Percentiles rank a stretch among this genome's conserved stretches.
These are phyloP conservation scores for Salix exigua DNA, from an alignment of 345 rosid species.

Conservation along the genomic window DNA sequence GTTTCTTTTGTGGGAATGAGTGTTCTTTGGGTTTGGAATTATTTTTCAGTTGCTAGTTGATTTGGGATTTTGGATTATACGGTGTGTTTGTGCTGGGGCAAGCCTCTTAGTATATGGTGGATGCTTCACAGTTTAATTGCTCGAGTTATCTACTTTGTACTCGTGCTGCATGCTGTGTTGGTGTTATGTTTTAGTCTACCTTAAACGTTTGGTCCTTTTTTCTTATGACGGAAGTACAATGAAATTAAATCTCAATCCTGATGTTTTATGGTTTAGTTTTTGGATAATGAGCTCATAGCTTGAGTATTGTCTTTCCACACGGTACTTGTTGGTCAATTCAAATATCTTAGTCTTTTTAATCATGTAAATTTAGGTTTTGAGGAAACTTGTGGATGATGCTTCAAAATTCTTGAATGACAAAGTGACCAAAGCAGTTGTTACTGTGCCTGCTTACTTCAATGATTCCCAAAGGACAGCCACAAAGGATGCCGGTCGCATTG, in stretches of 20 bases:
- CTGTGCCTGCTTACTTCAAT: slow-evolving; percentile 33
- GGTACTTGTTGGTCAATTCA: neutral
- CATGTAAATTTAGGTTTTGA: slow-evolving; percentile 55
- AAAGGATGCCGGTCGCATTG: slow-evolving; percentile 73
- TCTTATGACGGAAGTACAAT: neutral
- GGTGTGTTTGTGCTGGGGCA: neutral
- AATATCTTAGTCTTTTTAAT: neutral
- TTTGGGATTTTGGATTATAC: neutral
- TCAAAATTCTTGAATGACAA: slow-evolving; percentile 37
- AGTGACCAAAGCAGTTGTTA: slow-evolving; percentile 30
- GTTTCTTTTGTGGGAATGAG: neutral
- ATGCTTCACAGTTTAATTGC: neutral
- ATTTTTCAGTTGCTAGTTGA: neutral
- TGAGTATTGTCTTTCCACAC: neutral
- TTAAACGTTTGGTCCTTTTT: neutral
- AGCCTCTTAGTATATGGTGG: neutral
- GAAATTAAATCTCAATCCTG: neutral
- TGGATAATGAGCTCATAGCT: neutral
- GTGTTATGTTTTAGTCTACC: neutral
- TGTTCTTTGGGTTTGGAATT: no score
- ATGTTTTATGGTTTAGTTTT: neutral
- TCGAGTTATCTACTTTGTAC: neutral
- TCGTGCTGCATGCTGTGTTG: neutral
- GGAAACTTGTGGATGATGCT: slow-evolving; percentile 97
- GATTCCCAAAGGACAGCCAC: slow-evolving; percentile 77